Evolutionary conservation across 1,284 basidiomycete species (phyloP), one percentile per base, ranked within the genome.

Genomic region (Phaffia rhodozyma): DNA sequence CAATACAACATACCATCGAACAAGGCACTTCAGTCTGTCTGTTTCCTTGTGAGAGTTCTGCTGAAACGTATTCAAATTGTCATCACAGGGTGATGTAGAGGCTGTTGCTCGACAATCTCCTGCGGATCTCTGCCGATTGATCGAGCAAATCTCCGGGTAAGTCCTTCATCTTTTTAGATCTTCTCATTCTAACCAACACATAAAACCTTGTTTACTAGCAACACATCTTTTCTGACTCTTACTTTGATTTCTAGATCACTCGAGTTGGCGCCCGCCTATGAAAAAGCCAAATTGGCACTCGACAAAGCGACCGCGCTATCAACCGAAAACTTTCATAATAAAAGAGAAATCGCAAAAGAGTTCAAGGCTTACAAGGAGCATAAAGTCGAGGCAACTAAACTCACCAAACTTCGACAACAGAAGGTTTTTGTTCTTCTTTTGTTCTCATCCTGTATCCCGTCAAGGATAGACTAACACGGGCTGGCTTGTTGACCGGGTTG

Each of bases 301-400:
- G 89, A 96, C 20, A 83, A 86, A 61, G 92, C 93, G 9, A 91
- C 90, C 0, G 94, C 97, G 72, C 87, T 88, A 59, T 91, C 91
- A 3, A 94, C 91, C 1, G 87, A 88, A 76, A 93, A 93, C 74
- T 96, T 93, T 73, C 87, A 87, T 29, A 94, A 94, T 75, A 84
- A 94, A 58, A 82, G 92, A 63, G 89, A 90, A 13, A 93, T 98
- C 71, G 83, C 91, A 6, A 89, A 89, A 3, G 96, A 99, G 76
- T 93, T 96, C 69, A 93, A 91, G 76, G 91, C 94, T 71, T 97
- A 96, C 77, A 91, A 91, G 75, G 92, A 97, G 75, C 94, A 97
- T 77, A 93, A 93, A 74, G 84, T 83, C 21, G 96, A 98, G 74
- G 90, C 91, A 4, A 89, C 91, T 71, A 82, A 87, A 58, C 97